Percentiles rank a stretch among this genome's conserved stretches.
Evolutionary conservation across 1,284 basidiomycete species (phyloP).

Genomic region (Moesziomyces aphidis): DNA sequence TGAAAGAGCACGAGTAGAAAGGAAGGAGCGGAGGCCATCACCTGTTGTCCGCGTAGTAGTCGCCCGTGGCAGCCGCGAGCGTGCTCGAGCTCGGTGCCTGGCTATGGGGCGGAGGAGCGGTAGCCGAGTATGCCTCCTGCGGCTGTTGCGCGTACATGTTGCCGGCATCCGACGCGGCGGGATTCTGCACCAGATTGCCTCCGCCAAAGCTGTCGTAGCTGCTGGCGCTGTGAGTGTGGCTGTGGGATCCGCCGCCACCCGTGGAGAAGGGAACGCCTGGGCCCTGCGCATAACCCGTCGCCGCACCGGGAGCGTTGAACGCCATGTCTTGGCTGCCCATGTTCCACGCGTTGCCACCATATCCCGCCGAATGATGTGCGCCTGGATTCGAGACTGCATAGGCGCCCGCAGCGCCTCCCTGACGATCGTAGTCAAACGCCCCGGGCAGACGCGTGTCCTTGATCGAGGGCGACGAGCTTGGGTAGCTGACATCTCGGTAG

Average conservation of each 20-base stretch:
- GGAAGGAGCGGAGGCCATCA: conserved; percentile 1
- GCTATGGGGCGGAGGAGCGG: conserved; percentile 14
- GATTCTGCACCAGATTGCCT: conserved; percentile 8
- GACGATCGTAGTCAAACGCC: conserved; percentile 41
- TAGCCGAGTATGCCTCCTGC: conserved; percentile 11
- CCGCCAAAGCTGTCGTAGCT: conserved; percentile 32
- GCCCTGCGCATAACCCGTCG: conserved; percentile 11
- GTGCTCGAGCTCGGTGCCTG: conserved; percentile 35
- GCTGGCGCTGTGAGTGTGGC: conserved; percentile 35
- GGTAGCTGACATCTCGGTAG: conserved; percentile 35
- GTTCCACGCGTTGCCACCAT: conserved; percentile 26
- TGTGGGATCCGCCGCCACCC: conserved; percentile 12
- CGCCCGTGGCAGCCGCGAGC: conserved; percentile 31
- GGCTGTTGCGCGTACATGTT: conserved; percentile 17
- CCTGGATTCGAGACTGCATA: conserved; percentile 22
- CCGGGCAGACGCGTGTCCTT: conserved; percentile 27
- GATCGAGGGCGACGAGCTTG: conserved; percentile 23
- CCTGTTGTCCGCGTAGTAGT: conserved; percentile 31
- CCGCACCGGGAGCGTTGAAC: conserved; percentile 12
- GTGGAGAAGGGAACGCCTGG: conserved; percentile 12
- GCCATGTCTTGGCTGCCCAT: conserved; percentile 31
- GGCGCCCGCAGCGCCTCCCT: conserved; percentile 19
- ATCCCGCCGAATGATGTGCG: conserved; percentile 14
- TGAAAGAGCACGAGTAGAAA: background rate
- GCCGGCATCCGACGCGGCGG: conserved; percentile 5